A percentile compares a stretch with the other conserved stretches of the same genome.
Conservation (phyloP, 805 yeast species). For the Wilhelminamyces savonicus region DNA sequence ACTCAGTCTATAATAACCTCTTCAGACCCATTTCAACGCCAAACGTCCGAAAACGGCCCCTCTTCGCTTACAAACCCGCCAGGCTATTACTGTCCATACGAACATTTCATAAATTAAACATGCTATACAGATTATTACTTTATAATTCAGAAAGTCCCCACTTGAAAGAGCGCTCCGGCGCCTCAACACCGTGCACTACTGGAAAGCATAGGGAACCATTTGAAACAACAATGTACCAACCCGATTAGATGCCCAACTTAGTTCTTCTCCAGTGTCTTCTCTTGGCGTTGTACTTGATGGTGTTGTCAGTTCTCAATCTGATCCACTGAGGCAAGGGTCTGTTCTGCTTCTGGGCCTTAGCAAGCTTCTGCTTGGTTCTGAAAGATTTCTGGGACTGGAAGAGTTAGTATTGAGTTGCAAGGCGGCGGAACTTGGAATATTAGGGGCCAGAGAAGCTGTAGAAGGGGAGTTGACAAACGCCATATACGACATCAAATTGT, state of each 20-base stretch:
- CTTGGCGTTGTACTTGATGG: conserved; percentile 98
- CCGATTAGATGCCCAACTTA: conserved; percentile 84
- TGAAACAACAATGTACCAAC: too few relatives aligned
- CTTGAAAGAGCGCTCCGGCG: too few relatives aligned
- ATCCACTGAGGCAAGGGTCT: conserved; percentile 99
- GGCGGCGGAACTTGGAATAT: background rate
- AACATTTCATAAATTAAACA: too few relatives aligned
- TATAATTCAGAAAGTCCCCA: too few relatives aligned
- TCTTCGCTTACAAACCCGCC: too few relatives aligned
- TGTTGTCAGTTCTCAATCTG: conserved; percentile 97
- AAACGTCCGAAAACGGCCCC: too few relatives aligned
- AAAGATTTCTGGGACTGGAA: conserved; percentile 86
- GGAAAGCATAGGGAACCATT: too few relatives aligned
- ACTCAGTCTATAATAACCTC: too few relatives aligned
- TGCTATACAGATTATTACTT: too few relatives aligned
- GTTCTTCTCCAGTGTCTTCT: conserved; percentile 99
- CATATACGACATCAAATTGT: background rate
- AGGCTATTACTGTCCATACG: too few relatives aligned
- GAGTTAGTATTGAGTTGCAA: conserved; percentile 19
- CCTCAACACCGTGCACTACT: too few relatives aligned
- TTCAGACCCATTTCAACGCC: too few relatives aligned
- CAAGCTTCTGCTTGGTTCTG: conserved; percentile 96
- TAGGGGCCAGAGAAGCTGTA: background rate
- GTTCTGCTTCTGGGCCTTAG: conserved; percentile 98
- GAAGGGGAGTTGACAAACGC: background rate